Evolutionary conservation across 2,329 filamentous ascomycete species (phyloP), one percentile per base, ranked within the genome.

Genomic region (Colletotrichum euphorbiae): DNA sequence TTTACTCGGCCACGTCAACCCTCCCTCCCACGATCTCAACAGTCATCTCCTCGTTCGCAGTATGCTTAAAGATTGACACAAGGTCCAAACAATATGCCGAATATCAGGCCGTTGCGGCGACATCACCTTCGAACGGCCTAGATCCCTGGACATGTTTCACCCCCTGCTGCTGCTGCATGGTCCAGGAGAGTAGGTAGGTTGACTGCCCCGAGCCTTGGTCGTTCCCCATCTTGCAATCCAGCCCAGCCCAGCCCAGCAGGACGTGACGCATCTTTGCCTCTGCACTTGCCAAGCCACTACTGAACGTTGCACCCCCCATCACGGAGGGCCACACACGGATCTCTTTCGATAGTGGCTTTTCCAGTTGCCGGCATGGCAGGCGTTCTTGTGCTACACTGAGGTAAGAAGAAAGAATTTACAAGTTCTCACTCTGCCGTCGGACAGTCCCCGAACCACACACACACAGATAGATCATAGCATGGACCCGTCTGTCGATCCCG

Each of bases 121-220:
- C 28, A 28, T 28, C 28, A 2, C 15, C 36, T 33, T 51, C 51
- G 58, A 57, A 17, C 7, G 31, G 21, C 60, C 60, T 46, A 45
- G 51, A 65, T 57, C 65, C 54, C 45, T 65, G 45, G 11, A 54
- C 28, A 15, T 33, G 60, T 59, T 65, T 68, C 61, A 59, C 31
- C 50, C 38, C 31, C 57, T 11, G 13, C 46, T 21, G 28, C 54
- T 36, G 33, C 19, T n/a, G 45, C 46, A 45, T 12, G 36, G 59
- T 43, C 33, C 13, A 28, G 43, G 17, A 45, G 15, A 9, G 57
- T 28, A 2, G 6, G 57, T 48, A 33, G 57, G 24, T 45, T 50
- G 40, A 40, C 15, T 61, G 48, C 17, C 36, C 55, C 36, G 2
- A 19, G 17, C 19, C 55, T 15, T 24, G 24, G 24, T 24, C 24